Evolutionary conservation across 2,329 filamentous ascomycete species (phyloP).

Genomic region (Aspergillus nomiae): DNA sequence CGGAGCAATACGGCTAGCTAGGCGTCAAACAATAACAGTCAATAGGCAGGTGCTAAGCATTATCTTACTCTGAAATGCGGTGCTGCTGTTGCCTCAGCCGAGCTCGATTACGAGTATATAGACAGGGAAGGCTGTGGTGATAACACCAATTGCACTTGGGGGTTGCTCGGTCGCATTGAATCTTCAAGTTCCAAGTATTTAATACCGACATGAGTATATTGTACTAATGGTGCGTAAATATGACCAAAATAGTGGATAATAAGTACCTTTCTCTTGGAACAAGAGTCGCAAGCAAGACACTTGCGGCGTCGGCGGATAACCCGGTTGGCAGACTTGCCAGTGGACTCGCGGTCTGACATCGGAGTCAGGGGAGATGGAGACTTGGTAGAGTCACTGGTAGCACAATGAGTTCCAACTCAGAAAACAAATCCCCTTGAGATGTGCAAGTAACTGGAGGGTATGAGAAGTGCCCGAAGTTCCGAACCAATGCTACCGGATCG

Average conservation of each 20-base stretch:
- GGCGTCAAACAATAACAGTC: no score
- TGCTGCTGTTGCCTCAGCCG: not conserved
- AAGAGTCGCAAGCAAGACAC: constrained; percentile 10
- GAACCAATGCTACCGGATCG: no score
- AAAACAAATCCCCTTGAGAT: no score
- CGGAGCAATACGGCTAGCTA: no score
- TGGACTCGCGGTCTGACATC: not conserved
- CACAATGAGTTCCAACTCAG: no score
- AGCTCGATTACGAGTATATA: constrained; percentile 6
- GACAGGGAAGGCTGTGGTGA: constrained; percentile 13
- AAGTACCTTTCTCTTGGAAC: constrained; percentile 10
- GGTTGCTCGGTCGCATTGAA: constrained; percentile 11
- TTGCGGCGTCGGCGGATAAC: constrained; percentile 5
- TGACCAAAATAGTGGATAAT: not conserved
- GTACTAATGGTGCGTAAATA: not conserved
- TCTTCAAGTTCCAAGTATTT: constrained; percentile 1
- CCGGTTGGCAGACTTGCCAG: not conserved
- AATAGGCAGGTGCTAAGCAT: no score
- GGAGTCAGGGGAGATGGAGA: not conserved
- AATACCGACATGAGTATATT: not conserved
- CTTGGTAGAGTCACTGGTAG: no score
- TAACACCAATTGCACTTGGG: constrained; percentile 17
- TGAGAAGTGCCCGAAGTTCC: no score
- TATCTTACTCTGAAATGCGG: not conserved
- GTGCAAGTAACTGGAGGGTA: no score